Evolutionary conservation across 371 early-diverging fungal species (phyloP).

Genomic region (Apophysomyces ossiformis): DNA sequence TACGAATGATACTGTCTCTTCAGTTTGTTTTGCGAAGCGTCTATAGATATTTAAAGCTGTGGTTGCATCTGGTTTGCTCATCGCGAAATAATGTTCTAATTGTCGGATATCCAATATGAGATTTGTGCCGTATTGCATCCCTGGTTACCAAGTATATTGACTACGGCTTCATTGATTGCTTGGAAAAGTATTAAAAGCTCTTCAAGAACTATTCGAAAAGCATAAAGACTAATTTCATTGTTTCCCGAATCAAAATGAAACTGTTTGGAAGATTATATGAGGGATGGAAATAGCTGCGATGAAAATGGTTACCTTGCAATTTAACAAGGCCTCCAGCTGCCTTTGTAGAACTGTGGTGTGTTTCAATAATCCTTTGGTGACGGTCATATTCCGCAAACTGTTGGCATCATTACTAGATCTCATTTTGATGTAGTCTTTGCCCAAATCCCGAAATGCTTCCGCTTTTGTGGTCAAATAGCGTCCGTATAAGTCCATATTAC

Average conservation of each 20-base stretch:
- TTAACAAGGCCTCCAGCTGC: conserved; percentile 79
- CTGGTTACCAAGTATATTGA: conserved; percentile 79
- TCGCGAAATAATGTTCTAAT: conserved; percentile 85
- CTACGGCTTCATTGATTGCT: conserved; percentile 90
- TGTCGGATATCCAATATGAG: conserved; percentile 11
- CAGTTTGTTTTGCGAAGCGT: conserved; percentile 84
- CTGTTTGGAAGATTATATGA: conserved; percentile 1
- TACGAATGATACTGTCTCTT: conserved; percentile 78
- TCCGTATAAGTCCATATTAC: conserved; percentile 84
- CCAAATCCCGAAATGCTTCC: conserved; percentile 70
- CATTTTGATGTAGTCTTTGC: conserved; percentile 72
- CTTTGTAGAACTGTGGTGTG: conserved; percentile 81
- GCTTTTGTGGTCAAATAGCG: conserved; percentile 85
- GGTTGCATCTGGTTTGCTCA: conserved; percentile 80
- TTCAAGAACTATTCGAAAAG: conserved; percentile 82
- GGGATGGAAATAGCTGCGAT: not conserved
- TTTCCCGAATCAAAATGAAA: conserved; percentile 82
- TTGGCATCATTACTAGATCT: conserved; percentile 45
- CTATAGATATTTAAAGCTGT: conserved; percentile 90
- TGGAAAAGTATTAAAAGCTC: conserved; percentile 89
- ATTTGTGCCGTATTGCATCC: not conserved
- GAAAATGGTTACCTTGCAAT: conserved; percentile 65
- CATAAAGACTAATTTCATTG: conserved; percentile 86
- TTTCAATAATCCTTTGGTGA: conserved; percentile 73
- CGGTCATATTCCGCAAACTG: conserved; percentile 59